phyloP scores from a whole-genome alignment of 116 monocot genomes.

The Cymodocea nodosa region DNA sequence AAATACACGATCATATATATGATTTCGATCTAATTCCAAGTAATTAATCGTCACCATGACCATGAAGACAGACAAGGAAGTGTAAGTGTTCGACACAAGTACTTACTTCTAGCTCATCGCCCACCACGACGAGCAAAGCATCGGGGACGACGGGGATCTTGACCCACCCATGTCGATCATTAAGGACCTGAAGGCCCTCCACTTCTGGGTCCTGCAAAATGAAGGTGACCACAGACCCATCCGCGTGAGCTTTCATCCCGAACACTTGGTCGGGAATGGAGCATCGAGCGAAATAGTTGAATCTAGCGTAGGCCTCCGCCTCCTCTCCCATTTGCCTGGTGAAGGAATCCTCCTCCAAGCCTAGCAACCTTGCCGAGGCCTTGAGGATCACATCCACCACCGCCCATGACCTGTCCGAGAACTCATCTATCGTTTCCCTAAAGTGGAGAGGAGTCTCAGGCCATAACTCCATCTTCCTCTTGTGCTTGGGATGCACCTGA shows the following conservation, averaged over 20 bases:
- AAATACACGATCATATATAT: not conserved
- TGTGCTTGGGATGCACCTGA: constrained; percentile 34
- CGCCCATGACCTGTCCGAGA: not conserved
- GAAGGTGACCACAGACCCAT: constrained; percentile 17
- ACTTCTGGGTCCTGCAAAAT: constrained; percentile 4
- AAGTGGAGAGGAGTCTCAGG: constrained; percentile 39
- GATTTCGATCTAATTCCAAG: no score
- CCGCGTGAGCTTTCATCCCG: constrained; percentile 51
- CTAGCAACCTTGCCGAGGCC: constrained; percentile 30
- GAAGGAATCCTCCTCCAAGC: no score
- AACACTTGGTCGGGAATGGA: constrained; percentile 43
- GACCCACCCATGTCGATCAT: constrained; percentile 37
- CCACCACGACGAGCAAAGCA: constrained; percentile 44
- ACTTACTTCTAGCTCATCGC: constrained; percentile 63
- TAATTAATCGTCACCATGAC: no score
- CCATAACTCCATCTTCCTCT: constrained; percentile 41
- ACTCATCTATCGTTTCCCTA: constrained; percentile 5
- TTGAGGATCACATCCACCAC: constrained; percentile 11
- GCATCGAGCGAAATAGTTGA: constrained; percentile 53
- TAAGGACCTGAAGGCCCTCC: constrained; percentile 46
- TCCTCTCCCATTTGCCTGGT: constrained; percentile 19
- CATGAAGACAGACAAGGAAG: no score
- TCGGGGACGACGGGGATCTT: constrained; percentile 26
- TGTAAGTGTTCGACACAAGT: not conserved
- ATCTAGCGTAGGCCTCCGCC: constrained; percentile 23